Percentiles rank a stretch among this genome's conserved stretches.
These are phyloP conservation scores for Tulasnella sp. DNA, from an alignment of 768 basidiomycete genomes.

Conservation along the genomic window DNA sequence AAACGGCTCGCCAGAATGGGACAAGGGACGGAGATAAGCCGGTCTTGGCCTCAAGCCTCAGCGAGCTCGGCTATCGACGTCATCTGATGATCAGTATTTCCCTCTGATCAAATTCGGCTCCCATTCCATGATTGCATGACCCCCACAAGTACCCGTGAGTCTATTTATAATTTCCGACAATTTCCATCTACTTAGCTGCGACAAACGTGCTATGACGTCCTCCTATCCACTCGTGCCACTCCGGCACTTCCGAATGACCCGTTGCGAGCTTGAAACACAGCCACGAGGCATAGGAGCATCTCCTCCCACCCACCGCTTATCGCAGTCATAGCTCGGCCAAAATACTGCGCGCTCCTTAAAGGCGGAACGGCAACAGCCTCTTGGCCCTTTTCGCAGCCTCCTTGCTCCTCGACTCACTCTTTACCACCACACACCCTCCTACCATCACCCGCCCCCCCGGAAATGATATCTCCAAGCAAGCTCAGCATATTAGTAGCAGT, in stretches of 20 bases:
- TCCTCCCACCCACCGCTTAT: background rate
- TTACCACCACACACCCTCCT: background rate
- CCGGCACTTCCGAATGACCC: background rate
- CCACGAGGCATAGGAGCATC: conserved; percentile 8
- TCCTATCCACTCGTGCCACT: conserved; percentile 7
- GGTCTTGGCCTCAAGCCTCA: background rate
- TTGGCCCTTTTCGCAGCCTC: background rate
- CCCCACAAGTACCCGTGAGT: background rate
- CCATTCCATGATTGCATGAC: background rate
- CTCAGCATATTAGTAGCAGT: background rate
- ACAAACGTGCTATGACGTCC: background rate
- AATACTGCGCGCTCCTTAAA: background rate
- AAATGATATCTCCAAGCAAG: background rate
- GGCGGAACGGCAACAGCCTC: background rate
- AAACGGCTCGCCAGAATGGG: background rate
- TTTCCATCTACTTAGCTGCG: background rate
- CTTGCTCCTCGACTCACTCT: background rate
- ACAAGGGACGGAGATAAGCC: background rate
- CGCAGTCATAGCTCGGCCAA: background rate
- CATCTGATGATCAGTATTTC: background rate
- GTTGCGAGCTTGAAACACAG: background rate
- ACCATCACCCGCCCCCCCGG: background rate
- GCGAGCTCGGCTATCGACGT: background rate
- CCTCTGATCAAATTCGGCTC: background rate
- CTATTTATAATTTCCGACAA: background rate